Conservation (phyloP, 1,139 yeast genomes). For the Pichia sp. region DNA sequence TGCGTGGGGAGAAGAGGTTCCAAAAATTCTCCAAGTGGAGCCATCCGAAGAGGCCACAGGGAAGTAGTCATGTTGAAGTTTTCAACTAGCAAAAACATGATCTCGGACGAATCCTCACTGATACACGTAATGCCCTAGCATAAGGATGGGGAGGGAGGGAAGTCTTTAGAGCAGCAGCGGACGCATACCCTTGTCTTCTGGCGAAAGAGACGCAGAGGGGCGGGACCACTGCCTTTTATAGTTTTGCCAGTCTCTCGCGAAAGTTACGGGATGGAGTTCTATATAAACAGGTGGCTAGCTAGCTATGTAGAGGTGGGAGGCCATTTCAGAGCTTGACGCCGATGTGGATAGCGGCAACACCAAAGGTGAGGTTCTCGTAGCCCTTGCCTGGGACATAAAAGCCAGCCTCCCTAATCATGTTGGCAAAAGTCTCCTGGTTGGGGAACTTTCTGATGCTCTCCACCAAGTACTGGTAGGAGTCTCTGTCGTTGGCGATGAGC, state of each 20-base stretch:
- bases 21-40: conserved; percentile 75
- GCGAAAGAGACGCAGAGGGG: not conserved
- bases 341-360: conserved; percentile 93
- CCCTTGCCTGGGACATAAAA: conserved; percentile 87
- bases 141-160: conserved; percentile 58
- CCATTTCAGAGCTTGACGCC: conserved; percentile 68
- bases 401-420: conserved; percentile 93
- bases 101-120: conserved; percentile 99
- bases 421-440: conserved; percentile 81
- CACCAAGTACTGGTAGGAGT: conserved; percentile 90
- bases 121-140: conserved; percentile 99
- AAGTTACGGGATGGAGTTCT: not conserved
- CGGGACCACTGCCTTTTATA: conserved; percentile 10
- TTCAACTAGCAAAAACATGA: conserved; percentile 99
- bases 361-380: conserved; percentile 92
- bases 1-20: conserved; percentile 33
- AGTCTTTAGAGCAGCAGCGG: not conserved
- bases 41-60: conserved; percentile 36
- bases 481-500: conserved; percentile 88
- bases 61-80: conserved; percentile 99
- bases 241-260: not conserved
- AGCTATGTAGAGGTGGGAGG: not conserved
- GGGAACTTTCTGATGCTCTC: conserved; percentile 93
- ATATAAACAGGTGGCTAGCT: conserved; percentile 2
- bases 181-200: too few relatives aligned